These are phyloP conservation scores for Lachancea cidri DNA, from an alignment of 805 yeast species.

Conservation along the genomic window DNA sequence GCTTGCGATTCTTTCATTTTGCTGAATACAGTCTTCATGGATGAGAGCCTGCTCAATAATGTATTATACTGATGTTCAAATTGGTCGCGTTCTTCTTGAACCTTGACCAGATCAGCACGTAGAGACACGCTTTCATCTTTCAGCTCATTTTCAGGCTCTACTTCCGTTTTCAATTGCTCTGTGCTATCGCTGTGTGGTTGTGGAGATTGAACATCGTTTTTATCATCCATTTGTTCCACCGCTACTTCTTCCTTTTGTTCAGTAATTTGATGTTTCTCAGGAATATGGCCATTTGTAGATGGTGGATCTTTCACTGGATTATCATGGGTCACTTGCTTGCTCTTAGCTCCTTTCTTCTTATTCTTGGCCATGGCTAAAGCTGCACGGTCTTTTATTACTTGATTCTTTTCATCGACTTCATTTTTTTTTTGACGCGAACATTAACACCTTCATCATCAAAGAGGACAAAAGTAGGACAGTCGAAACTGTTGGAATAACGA, in stretches of 20 bases:
- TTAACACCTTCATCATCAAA: no score
- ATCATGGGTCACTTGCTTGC: slow-evolving; percentile 4
- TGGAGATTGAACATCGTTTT: no score
- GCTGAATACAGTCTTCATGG: slow-evolving; percentile 67
- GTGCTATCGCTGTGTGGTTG: slow-evolving; percentile 3
- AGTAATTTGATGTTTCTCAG: background rate
- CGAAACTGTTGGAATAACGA: background rate
- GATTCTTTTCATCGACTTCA: background rate
- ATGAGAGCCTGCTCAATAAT: slow-evolving; percentile 55
- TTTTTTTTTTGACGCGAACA: slow-evolving; percentile 1
- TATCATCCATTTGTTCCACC: no score
- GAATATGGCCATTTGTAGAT: background rate
- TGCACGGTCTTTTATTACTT: background rate
- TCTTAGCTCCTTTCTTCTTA: slow-evolving; percentile 15
- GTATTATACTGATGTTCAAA: slow-evolving; percentile 57
- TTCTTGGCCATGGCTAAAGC: slow-evolving; percentile 15
- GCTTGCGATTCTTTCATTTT: slow-evolving; percentile 69
- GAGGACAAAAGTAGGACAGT: background rate
- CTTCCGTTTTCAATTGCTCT: slow-evolving; percentile 6
- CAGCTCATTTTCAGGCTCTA: slow-evolving; percentile 2
- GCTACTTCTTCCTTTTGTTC: background rate
- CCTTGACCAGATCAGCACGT: slow-evolving; percentile 30
- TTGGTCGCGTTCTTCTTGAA: slow-evolving; percentile 49
- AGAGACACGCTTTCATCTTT: slow-evolving; percentile 15
- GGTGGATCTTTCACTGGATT: background rate